Base-by-base conservation (phyloP, 2,329 filamentous ascomycete species). In the Nemania sp. region DNA sequence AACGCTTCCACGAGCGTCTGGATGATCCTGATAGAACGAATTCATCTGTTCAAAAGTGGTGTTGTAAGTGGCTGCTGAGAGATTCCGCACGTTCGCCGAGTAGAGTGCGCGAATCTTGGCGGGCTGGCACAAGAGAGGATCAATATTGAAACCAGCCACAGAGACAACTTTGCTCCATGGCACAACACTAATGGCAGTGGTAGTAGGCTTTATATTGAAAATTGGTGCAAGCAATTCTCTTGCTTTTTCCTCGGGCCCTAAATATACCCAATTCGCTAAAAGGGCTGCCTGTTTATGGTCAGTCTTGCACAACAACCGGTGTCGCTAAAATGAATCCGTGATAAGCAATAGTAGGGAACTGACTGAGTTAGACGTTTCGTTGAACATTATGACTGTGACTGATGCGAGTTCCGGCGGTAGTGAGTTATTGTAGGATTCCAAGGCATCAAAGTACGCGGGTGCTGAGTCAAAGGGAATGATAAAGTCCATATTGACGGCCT, bases 401-500 rank as follows among this genome's bases (percentile, higher is more conserved):
- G 17, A 37, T 11, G 45, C 33, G 14, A 52, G 39, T 39, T 42
- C 31, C 3, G 42, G 31, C 0, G 40, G 44, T 22, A 50, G 22
- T 3, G 5, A 4, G 5, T 30, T 17, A 6, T 23, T 15, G n/a
- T 30, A 17, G 11, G 12, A n/a, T 23, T 47, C 15, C 2, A 59
- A 8, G 3, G 15, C 6, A 9, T 49, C 30, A 19, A 58, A 60
- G 40, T 55, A 61, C 1, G 48, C 4, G 17, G 14, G 26, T 12
- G 28, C 43, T 24, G n/a, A 19, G 4, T 34, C 17, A 3, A 39
- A 31, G 2, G 57, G 39, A 11, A 60, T 31, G 4, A 60, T 42
- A 37, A 60, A 22, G 19, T 60, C 57, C 1, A 37, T 30, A 14
- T n/a, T 54, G 3, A 26, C 33, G 2, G 33, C 20, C 3, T 17